Evolutionary conservation across 768 basidiomycete genomes (phyloP), one percentile per base, ranked within the genome.

Genomic region (Amanita brunnescens): DNA sequence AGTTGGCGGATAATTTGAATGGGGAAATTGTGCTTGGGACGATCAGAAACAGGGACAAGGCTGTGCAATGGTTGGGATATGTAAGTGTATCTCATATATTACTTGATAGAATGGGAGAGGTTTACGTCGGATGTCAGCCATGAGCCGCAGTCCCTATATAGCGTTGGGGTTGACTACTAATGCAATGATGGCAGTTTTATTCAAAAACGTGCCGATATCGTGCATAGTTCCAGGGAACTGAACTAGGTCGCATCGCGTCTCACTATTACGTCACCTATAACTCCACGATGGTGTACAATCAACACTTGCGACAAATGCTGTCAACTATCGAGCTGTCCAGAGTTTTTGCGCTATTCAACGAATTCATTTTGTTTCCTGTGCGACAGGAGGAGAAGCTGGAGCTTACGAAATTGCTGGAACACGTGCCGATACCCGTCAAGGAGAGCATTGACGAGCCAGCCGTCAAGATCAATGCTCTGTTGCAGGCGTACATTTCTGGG

Each of bases 1-100:
- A 87, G 64, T 72, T 99, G 57, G 89, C 91, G 24, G 96, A 99
- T 62, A 95, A 96, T 62, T 67, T 98, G 59, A 98, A 98, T 64
- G 96, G 95, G 13, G 96, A 98, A 71, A 87, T 98, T 38, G 95
- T 98, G 0, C 74, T 96, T n/a, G 96, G 96, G 5, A 94, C 89
- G 0, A 84, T 98, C 49, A 75, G 96, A 57, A 98, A 96, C 67
- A 76, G 94, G 18, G 93, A 98, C 60, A 94, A 98, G 62, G 96
- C 91, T 5, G 94, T 97, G 1, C 91, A 96, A 62, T 98, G 94
- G 95, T 70, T 96, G 9, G 93, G 93, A 0, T 96, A 94, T n/a
- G n/a, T n/a, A n/a, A n/a, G n/a, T n/a, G n/a, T n/a, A n/a, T n/a
- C n/a, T n/a, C n/a, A n/a, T n/a, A 2, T n/a, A 1, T 7, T 1